Conservation (phyloP, 148 eudicot genomes). For the Amaranthus cruentus region DNA sequence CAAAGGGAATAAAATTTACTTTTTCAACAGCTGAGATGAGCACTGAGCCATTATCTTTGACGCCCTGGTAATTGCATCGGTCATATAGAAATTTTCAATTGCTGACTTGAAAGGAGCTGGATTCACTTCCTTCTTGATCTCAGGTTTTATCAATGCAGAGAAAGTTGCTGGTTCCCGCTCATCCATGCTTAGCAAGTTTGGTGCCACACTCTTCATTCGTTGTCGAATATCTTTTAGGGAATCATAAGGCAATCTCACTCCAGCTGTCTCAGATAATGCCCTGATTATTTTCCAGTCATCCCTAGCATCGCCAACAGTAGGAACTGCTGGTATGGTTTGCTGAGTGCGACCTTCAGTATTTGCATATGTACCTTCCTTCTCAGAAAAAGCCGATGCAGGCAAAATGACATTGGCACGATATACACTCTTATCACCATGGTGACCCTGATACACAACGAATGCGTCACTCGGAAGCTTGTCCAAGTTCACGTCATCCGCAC, state of each 20-base stretch:
- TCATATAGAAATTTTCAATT: conserved; percentile 91
- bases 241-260: conserved; percentile 65
- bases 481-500: conserved; percentile 80
- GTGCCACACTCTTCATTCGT: conserved; percentile 74
- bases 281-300: conserved; percentile 96
- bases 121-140: conserved; percentile 34
- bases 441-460: conserved; percentile 97
- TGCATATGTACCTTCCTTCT: conserved; percentile 84
- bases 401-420: conserved; percentile 90
- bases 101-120: conserved; percentile 51
- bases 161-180: conserved; percentile 73
- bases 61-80: conserved; percentile 88
- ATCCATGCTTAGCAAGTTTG: conserved; percentile 67
- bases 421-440: conserved; percentile 84
- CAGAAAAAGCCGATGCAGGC: conserved; percentile 86
- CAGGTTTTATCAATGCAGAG: conserved; percentile 62
- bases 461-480: conserved; percentile 74
- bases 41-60: conserved; percentile 99
- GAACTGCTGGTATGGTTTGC: conserved; percentile 85
- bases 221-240: conserved; percentile 49
- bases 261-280: conserved; percentile 86
- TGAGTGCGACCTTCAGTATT: conserved; percentile 90
- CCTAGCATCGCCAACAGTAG: conserved; percentile 93
- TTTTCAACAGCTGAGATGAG: conserved; percentile 68
- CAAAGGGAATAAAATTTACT: conserved; percentile 29